These are phyloP conservation scores for Tremellales sp. DNA, from an alignment of 1,284 basidiomycete genomes.

Conservation along the genomic window DNA sequence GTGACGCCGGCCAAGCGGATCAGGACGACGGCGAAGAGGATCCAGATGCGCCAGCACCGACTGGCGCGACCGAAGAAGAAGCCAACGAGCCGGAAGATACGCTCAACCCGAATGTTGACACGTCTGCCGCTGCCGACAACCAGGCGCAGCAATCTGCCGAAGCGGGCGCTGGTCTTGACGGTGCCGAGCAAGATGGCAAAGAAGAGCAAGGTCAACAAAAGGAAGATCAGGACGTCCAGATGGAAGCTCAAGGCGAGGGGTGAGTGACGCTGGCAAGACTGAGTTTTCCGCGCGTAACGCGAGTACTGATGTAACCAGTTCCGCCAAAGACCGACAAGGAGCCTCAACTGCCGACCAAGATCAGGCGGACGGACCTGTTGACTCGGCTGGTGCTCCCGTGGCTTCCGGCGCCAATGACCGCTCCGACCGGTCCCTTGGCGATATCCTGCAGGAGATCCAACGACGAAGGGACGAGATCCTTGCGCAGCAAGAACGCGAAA, in stretches of 20 bases:
- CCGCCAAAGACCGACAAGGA: slow-evolving; percentile 22
- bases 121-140: slow-evolving; percentile 35
- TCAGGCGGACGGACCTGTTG: slow-evolving; percentile 37
- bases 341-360: slow-evolving; percentile 33
- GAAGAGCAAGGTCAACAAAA: slow-evolving; percentile 31
- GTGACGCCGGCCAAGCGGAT: slow-evolving; percentile 6
- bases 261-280: no score
- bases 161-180: slow-evolving; percentile 36
- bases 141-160: slow-evolving; percentile 37
- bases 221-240: slow-evolving; percentile 21
- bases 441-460: slow-evolving; percentile 77
- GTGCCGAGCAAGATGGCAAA: slow-evolving; percentile 31
- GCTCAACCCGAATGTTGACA: slow-evolving; percentile 37
- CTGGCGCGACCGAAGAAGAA: slow-evolving; percentile 43
- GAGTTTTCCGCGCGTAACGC: background rate
- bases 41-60: slow-evolving; percentile 35
- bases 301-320: slow-evolving; percentile 13
- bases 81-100: slow-evolving; percentile 31
- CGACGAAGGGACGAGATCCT: slow-evolving; percentile 82
- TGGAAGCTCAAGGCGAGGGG: slow-evolving; percentile 34
- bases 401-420: slow-evolving; percentile 51
- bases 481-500: slow-evolving; percentile 52
- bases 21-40: slow-evolving; percentile 30
- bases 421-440: slow-evolving; percentile 67
- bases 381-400: slow-evolving; percentile 37